Base-by-base conservation (phyloP, 371 early-diverging fungal species). In the Gilbertella persicaria region DNA sequence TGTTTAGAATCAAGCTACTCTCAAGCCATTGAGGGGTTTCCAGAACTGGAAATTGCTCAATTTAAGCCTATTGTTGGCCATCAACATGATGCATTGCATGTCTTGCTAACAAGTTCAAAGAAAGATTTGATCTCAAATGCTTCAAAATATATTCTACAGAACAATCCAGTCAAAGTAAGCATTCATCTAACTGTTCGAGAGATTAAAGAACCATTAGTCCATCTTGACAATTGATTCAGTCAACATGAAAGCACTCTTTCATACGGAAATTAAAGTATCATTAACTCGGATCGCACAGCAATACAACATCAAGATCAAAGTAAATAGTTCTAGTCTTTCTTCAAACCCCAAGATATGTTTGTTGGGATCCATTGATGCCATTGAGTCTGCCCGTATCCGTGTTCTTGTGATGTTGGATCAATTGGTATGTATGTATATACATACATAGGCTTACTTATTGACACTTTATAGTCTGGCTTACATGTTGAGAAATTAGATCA, bases 371-470 rank as follows among this genome's bases (percentile, higher is more conserved):
- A 45, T 64, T 20, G 60, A 69, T 43, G 43, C 48, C 2, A 62
- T 58, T 30, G 72, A 75, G 33, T 54, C 37, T 24, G 58, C 69
- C 25, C 66, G 69, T 33, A 58, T 64, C 17, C 53, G 56, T 43
- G 28, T 61, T 20, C 65, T 75, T 17, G 62, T 71, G 30, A 41
- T 62, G 25, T 49, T 75, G 50, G 75, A 75, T 62, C 58, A 66
- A 59, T 42, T 69, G 69, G 75, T 66, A 71, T 64, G 45, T 30
- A 53, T 45, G 39, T 62, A 56, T 53, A 57, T 59, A 55, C 36
- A 12, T 30, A 30, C n/a, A 30, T 21, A 14, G 30, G 24, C 21
- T 2, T 33, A 23, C n/a, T 36, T 6, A 8, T 45, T 20, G 20
- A 7, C 12, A 33, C 13, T 8, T 14, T 37, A 13, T 26, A 53